Evolutionary conservation across 345 rosid species (phyloP).

Genomic region (Eucalyptus camaldulensis): DNA sequence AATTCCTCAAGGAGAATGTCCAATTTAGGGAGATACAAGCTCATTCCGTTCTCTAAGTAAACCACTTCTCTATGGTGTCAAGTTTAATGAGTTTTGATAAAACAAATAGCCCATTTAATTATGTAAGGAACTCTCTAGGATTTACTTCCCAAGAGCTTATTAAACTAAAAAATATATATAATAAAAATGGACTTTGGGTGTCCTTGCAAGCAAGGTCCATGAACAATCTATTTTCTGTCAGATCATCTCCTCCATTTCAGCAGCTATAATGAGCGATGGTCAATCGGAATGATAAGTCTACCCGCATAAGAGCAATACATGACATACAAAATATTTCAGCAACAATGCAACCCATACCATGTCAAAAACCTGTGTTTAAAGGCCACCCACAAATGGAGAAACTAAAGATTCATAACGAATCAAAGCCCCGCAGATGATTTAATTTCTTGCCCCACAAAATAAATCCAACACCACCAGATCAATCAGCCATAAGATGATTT

Average conservation of each 20-base stretch:
- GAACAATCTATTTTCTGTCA: neutral
- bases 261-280: neutral
- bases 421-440: neutral
- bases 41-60: neutral
- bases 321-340: neutral
- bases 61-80: neutral
- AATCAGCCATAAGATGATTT: neutral
- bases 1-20: neutral
- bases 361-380: neutral
- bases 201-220: neutral
- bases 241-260: neutral
- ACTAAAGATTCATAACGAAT: neutral
- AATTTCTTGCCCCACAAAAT: neutral
- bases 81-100: neutral
- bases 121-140: neutral
- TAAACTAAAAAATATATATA: neutral
- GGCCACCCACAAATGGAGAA: neutral
- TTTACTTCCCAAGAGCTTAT: neutral
- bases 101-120: neutral
- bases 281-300: neutral
- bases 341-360: neutral
- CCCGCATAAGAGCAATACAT: neutral
- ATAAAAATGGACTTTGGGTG: neutral
- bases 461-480: neutral
- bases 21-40: neutral